Evolutionary conservation across 352 stramenopile genomes (phyloP).

Genomic region (Thalassiosira livingstoniorum): DNA sequence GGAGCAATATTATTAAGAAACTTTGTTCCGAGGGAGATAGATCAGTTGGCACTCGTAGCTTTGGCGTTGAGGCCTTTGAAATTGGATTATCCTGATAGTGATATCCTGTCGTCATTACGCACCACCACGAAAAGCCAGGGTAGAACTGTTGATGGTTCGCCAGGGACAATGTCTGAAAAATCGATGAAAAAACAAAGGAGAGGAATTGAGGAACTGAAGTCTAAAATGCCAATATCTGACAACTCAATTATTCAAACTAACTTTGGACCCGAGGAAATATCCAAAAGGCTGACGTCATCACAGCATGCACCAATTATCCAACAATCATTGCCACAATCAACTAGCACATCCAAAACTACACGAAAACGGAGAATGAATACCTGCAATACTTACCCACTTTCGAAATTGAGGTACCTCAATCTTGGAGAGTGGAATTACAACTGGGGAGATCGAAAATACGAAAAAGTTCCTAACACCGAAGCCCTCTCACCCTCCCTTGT

Average conservation of each 20-base stretch:
- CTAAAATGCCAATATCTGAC: slow-evolving; percentile 33
- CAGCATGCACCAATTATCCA: no score
- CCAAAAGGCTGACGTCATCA: no score
- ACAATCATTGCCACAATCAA: slow-evolving; percentile 42
- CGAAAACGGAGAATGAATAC: no score
- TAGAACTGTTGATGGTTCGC: background rate
- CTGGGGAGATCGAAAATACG: slow-evolving; percentile 56
- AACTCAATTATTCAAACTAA: slow-evolving; percentile 60
- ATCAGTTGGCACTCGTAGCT: slow-evolving; percentile 53
- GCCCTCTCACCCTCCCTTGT: slow-evolving; percentile 29
- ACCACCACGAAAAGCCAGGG: background rate
- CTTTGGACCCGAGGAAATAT: slow-evolving; percentile 57
- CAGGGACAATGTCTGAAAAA: background rate
- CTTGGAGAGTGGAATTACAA: slow-evolving; percentile 63
- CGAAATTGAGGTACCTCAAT: slow-evolving; percentile 58
- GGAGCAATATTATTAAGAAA: slow-evolving; percentile 58
- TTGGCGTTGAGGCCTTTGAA: slow-evolving; percentile 50
- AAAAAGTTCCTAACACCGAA: slow-evolving; percentile 35
- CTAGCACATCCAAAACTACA: no score
- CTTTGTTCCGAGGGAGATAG: slow-evolving; percentile 55
- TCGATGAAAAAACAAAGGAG: slow-evolving; percentile 26
- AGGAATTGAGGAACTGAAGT: slow-evolving; percentile 54
- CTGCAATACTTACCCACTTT: no score
- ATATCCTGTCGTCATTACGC: no score
- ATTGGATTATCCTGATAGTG: slow-evolving; percentile 27